Percentiles rank a stretch among this genome's conserved stretches.
These are phyloP conservation scores for Aphanomyces invadans DNA, from an alignment of 352 stramenopile species.

Conservation along the genomic window DNA sequence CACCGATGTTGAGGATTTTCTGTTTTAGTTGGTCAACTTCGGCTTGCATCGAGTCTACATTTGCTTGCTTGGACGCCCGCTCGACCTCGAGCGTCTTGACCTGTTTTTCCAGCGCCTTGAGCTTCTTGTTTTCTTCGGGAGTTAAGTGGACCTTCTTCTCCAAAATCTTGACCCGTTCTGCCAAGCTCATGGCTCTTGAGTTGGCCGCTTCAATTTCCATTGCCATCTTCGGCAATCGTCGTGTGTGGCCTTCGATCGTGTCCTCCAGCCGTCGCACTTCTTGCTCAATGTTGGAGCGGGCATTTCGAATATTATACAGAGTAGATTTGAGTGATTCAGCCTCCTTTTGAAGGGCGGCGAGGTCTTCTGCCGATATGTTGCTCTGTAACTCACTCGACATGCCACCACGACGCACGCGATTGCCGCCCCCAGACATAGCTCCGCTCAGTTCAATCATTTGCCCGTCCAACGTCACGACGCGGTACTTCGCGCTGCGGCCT, in stretches of 20 bases:
- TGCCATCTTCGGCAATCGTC: constrained; percentile 86
- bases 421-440: constrained; percentile 98
- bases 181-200: constrained; percentile 50
- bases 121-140: constrained; percentile 80
- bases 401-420: constrained; percentile 84
- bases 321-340: constrained; percentile 42
- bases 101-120: constrained; percentile 71
- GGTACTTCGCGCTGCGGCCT: constrained; percentile 89
- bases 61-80: constrained; percentile 56
- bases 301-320: constrained; percentile 50
- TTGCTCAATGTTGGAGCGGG: constrained; percentile 64
- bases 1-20: constrained; percentile 92
- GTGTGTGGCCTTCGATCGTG: constrained; percentile 83
- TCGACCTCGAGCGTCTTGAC: constrained; percentile 86
- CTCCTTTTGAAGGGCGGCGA: constrained; percentile 50
- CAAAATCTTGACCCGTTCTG: constrained; percentile 65
- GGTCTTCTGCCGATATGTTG: constrained; percentile 35
- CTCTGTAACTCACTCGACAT: constrained; percentile 79
- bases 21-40: constrained; percentile 90
- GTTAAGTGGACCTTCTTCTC: constrained; percentile 83
- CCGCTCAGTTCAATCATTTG: constrained; percentile 98
- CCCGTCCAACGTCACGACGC: constrained; percentile 96
- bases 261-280: constrained; percentile 81
- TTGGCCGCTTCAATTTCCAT: constrained; percentile 67
- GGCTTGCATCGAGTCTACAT: constrained; percentile 58